Conservation (phyloP, 2,329 filamentous ascomycete species). For the Xylaria sp. region DNA sequence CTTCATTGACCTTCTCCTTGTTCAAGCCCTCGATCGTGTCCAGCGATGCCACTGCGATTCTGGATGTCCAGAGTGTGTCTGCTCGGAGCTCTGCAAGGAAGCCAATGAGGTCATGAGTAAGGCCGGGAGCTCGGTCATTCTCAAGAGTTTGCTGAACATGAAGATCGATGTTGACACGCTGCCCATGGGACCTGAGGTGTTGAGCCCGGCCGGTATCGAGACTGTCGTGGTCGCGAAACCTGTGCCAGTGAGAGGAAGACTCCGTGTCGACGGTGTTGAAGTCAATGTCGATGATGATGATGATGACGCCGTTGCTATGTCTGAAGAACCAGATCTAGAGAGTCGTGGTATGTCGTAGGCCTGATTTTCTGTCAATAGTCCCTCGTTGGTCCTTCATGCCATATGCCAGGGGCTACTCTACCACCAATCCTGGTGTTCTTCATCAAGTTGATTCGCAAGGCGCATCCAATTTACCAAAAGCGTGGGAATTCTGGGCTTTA, state of each 20-base stretch:
- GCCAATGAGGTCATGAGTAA: conserved; percentile 92
- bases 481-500: no score
- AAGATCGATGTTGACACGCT: conserved; percentile 78
- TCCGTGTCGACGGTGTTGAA: conserved; percentile 23
- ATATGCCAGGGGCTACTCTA: no score
- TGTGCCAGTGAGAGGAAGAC: conserved; percentile 44
- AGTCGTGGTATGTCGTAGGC: neutral
- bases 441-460: no score
- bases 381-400: no score
- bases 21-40: conserved; percentile 70
- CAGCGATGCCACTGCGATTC: conserved; percentile 69
- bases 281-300: conserved; percentile 27
- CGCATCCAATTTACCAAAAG: no score
- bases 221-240: conserved; percentile 72
- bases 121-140: conserved; percentile 73
- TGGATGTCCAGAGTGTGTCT: conserved; percentile 88
- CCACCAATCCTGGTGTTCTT: no score
- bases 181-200: conserved; percentile 76
- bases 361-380: no score
- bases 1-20: conserved; percentile 73
- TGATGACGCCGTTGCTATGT: conserved; percentile 8
- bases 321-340: neutral
- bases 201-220: conserved; percentile 67
- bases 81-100: conserved; percentile 76
- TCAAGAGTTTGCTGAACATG: conserved; percentile 68